Evolutionary conservation across 1,284 basidiomycete species (phyloP).

Genomic region (Trichosporon ovoides): DNA sequence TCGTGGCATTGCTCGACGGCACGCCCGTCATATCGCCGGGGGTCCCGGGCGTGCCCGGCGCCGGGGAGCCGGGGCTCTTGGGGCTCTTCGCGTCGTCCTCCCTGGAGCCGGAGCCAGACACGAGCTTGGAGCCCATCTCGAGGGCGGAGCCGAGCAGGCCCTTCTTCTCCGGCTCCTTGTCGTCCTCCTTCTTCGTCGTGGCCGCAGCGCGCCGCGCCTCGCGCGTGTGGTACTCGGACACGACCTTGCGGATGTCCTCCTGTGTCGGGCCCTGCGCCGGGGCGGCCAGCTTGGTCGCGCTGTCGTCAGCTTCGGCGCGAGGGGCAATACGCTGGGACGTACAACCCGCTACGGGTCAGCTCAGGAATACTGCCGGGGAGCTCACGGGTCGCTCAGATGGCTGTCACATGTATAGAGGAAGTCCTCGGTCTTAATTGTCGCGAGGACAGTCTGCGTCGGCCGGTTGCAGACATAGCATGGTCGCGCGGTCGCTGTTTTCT

Average conservation of each 20-base stretch:
- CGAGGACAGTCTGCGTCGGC: slow-evolving; percentile 43
- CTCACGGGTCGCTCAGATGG: slow-evolving; percentile 45
- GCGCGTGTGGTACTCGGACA: slow-evolving; percentile 40
- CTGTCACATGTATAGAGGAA: slow-evolving; percentile 46
- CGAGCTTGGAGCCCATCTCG: slow-evolving; percentile 1
- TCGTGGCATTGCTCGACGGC: slow-evolving; percentile 21
- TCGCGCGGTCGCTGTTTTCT: slow-evolving; percentile 43
- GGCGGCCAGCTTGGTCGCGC: slow-evolving; percentile 36
- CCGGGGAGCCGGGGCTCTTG: background rate
- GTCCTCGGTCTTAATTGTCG: slow-evolving; percentile 45
- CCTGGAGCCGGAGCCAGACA: background rate
- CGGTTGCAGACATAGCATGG: slow-evolving; percentile 46
- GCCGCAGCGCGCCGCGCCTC: slow-evolving; percentile 31
- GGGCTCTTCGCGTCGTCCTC: slow-evolving; percentile 8
- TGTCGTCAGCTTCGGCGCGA: slow-evolving; percentile 17
- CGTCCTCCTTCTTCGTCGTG: slow-evolving; percentile 17
- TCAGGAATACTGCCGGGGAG: background rate
- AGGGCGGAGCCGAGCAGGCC: background rate
- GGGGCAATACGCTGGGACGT: slow-evolving; percentile 4
- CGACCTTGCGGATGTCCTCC: slow-evolving; percentile 47
- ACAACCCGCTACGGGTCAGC: slow-evolving; percentile 22
- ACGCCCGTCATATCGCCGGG: slow-evolving; percentile 13
- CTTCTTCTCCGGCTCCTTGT: slow-evolving; percentile 8
- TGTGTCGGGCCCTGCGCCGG: slow-evolving; percentile 33
- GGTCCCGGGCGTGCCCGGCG: background rate